These are phyloP conservation scores for Pinus tabuliformis DNA, from an alignment of 75 land plant species.

Conservation along the genomic window DNA sequence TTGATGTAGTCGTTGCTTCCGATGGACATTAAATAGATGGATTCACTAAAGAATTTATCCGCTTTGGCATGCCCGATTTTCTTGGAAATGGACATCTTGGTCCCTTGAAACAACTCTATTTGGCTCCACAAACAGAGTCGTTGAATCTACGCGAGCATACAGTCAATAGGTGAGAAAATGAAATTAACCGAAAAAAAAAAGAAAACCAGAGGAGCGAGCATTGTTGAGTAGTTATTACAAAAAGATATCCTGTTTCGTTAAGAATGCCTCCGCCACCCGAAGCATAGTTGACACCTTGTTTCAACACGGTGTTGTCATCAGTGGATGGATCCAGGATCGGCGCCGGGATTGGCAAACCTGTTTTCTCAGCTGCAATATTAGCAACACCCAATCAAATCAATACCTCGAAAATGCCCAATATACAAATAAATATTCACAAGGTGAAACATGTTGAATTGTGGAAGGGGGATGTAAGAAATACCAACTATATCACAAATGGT, in stretches of 20 bases:
- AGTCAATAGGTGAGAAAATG: neutral
- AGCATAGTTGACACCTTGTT: neutral
- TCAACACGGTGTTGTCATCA: conserved; percentile 7
- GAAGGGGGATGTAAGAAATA: conserved; percentile 8
- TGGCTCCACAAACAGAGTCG: no score
- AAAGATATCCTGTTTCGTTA: conserved; percentile 52
- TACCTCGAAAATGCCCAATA: neutral
- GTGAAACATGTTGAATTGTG: neutral
- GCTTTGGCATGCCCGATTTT: no score
- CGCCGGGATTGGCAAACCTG: no score
- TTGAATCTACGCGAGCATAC: neutral
- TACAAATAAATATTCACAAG: neutral
- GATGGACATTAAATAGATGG: no score
- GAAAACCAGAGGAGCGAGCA: neutral
- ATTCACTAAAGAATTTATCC: no score
- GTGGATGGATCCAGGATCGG: neutral
- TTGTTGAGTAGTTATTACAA: conserved; percentile 4
- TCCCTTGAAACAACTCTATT: no score
- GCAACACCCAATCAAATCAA: neutral
- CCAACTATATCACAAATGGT: conserved; percentile 23
- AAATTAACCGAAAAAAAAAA: neutral
- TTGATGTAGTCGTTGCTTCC: no score
- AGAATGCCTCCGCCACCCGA: conserved; percentile 21
- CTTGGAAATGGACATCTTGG: no score
- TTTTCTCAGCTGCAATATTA: conserved; percentile 33